Evolutionary conservation across 257 asterid species (phyloP).

Genomic region (Petrea volubilis): DNA sequence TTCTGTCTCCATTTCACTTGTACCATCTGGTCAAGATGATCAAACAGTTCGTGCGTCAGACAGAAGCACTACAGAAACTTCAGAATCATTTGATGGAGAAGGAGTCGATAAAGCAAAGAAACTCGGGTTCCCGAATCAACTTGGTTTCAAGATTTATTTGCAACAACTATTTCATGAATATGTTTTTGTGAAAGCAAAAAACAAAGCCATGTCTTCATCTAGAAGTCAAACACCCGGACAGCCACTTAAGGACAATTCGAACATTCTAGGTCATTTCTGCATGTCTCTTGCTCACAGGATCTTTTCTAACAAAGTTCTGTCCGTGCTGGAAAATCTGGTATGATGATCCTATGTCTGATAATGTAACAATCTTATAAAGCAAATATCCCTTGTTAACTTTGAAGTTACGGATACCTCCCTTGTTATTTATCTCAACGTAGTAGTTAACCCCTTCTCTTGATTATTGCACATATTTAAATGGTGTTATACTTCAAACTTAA

Average conservation of each 20-base stretch:
- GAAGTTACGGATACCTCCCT: too few species aligned
- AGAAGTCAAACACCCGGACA: constrained; percentile 56
- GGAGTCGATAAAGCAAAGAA: constrained; percentile 40
- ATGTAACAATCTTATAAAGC: too few species aligned
- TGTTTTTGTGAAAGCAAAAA: constrained; percentile 79
- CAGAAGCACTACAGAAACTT: constrained; percentile 37
- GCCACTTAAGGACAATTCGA: constrained; percentile 60
- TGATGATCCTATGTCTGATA: constrained; percentile 1
- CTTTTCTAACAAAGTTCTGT: constrained; percentile 83
- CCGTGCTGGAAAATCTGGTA: constrained; percentile 87
- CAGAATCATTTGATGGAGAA: constrained; percentile 42
- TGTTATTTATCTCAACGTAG: too few species aligned
- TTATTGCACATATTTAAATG: too few species aligned
- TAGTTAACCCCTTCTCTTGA: too few species aligned
- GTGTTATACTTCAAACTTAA: too few species aligned
- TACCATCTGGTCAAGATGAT: constrained; percentile 53
- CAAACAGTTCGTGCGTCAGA: constrained; percentile 34
- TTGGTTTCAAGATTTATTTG: constrained; percentile 76
- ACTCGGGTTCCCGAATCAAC: constrained; percentile 61
- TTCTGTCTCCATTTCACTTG: constrained; percentile 79
- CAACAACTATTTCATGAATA: constrained; percentile 88
- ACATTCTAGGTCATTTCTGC: constrained; percentile 85
- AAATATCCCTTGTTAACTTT: too few species aligned
- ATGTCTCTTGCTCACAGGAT: constrained; percentile 92
- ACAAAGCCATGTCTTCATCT: constrained; percentile 43